Evolutionary conservation across 1,284 basidiomycete species (phyloP).

Genomic region (Trametes sp.): DNA sequence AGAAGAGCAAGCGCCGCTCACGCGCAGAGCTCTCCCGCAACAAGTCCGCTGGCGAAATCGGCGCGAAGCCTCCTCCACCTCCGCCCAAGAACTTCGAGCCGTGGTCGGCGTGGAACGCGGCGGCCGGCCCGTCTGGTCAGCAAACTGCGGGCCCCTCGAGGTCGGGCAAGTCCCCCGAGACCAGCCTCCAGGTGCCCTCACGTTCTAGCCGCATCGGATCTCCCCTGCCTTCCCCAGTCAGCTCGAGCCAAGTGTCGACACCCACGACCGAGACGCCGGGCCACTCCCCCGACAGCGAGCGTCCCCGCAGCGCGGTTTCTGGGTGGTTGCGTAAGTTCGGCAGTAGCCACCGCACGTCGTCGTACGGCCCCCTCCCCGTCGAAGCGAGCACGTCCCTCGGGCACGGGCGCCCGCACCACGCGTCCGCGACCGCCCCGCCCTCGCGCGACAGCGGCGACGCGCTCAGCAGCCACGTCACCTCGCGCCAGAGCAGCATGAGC

Average conservation of each 20-base stretch:
- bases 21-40: conserved; percentile 30
- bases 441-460: conserved; percentile 45
- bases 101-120: conserved; percentile 28
- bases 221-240: conserved; percentile 32
- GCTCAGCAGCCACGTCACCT: conserved; percentile 37
- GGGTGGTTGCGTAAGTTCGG: conserved; percentile 31
- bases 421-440: conserved; percentile 27
- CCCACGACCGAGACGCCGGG: conserved; percentile 31
- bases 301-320: conserved; percentile 36
- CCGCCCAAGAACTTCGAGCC: conserved; percentile 26
- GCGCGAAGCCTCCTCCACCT: conserved; percentile 16
- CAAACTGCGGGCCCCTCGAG: conserved; percentile 29
- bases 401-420: conserved; percentile 17
- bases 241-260: conserved; percentile 30
- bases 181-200: conserved; percentile 30
- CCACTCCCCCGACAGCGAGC: conserved; percentile 34
- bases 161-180: conserved; percentile 28
- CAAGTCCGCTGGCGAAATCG: conserved; percentile 39
- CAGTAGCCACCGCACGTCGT: conserved; percentile 25
- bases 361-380: conserved; percentile 26
- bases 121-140: conserved; percentile 7
- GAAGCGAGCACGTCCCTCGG: conserved; percentile 28
- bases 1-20: conserved; percentile 35
- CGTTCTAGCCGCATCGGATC: conserved; percentile 29
- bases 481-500: conserved; percentile 39